Percentiles rank a stretch among this genome's conserved stretches.
Conservation (phyloP, 148 eudicot genomes). For the Vaccinium macrocarpon region DNA sequence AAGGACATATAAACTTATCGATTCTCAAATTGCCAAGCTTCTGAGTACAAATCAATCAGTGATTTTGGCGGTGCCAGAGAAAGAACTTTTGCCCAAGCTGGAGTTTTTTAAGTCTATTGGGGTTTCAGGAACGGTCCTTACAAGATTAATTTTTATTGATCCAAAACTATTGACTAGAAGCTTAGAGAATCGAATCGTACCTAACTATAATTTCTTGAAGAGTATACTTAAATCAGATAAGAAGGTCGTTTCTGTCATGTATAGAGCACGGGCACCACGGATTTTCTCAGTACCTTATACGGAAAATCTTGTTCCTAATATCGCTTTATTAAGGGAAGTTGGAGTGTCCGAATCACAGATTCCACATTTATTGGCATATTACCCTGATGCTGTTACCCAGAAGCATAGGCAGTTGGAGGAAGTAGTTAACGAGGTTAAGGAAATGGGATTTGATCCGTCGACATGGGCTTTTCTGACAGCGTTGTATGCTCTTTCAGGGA, state of each 20-base stretch:
- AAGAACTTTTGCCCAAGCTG: constrained; percentile 1
- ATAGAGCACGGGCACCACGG: neutral
- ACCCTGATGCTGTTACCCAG: neutral
- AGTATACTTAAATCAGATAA: neutral
- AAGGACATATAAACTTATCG: neutral
- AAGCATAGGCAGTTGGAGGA: neutral
- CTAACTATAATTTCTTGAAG: neutral
- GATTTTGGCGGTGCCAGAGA: neutral
- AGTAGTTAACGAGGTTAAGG: neutral
- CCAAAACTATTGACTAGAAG: neutral
- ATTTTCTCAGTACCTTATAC: neutral
- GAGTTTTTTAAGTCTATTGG: neutral
- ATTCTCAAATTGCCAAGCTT: neutral
- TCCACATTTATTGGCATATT: neutral
- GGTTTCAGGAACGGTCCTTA: neutral
- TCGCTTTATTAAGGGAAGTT: neutral
- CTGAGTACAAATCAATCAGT: neutral
- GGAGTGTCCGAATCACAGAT: neutral
- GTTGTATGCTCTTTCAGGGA: neutral
- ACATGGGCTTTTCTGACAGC: neutral
- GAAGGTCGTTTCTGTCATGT: neutral
- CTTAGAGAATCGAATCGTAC: neutral
- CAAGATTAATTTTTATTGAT: neutral
- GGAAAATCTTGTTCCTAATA: neutral
- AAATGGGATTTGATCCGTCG: constrained; percentile 2